Conservation (phyloP, 176 grass and related monocot species). For the Tillandsia fasciculata region DNA sequence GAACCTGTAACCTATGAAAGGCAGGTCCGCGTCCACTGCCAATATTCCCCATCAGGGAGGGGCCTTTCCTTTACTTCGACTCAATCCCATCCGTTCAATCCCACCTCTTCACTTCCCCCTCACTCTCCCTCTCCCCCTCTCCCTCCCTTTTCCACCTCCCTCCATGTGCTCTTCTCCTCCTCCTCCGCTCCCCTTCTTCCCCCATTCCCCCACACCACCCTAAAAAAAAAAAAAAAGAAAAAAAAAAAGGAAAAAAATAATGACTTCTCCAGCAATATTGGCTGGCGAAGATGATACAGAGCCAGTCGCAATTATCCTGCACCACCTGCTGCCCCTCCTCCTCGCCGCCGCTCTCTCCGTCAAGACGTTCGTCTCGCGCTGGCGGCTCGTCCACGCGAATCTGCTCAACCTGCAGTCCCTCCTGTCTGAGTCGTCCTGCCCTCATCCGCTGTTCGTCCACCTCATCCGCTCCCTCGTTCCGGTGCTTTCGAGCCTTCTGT, state of each 20-base stretch:
- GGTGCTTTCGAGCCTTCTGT: conserved; percentile 38
- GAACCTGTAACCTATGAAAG: too few relatives aligned
- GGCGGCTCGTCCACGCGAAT: conserved; percentile 51
- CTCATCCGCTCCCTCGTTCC: conserved; percentile 40
- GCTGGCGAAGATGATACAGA: conserved; percentile 17
- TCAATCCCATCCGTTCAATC: conserved; percentile 35
- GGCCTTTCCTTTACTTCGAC: conserved; percentile 32
- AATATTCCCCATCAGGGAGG: too few relatives aligned
- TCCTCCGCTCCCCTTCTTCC: conserved; percentile 30
- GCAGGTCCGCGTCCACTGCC: too few relatives aligned
- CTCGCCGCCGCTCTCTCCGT: conserved; percentile 40
- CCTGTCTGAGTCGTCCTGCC: conserved; percentile 27
- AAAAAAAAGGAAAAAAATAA: background rate
- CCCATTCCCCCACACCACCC: background rate
- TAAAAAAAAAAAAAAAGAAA: background rate
- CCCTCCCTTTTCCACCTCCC: conserved; percentile 1
- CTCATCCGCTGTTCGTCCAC: conserved; percentile 51
- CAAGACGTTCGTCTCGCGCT: conserved; percentile 48
- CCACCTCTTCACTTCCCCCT: background rate
- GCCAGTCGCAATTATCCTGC: conserved; percentile 39
- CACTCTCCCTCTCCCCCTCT: conserved; percentile 8
- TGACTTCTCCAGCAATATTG: conserved; percentile 14
- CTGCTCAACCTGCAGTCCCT: conserved; percentile 42
- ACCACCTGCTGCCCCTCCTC: conserved; percentile 43
- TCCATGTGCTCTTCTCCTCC: conserved; percentile 4